A percentile compares a stretch with the other conserved stretches of the same genome.
These are phyloP conservation scores for Tolypocladium ovalisporum DNA, from an alignment of 2,329 filamentous ascomycete species.

Conservation along the genomic window DNA sequence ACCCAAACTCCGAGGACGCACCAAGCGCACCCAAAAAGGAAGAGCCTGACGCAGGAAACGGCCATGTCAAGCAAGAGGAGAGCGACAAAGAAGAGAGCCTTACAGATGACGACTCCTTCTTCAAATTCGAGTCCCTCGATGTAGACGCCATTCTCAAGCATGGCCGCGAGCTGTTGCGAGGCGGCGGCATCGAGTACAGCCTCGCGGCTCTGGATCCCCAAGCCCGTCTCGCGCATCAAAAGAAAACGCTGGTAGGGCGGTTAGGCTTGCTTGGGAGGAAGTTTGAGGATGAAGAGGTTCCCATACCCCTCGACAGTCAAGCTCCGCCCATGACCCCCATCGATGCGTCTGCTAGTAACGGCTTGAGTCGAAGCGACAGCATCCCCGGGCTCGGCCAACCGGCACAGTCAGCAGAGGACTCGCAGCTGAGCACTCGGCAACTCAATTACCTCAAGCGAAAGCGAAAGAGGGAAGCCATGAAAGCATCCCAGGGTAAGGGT, in stretches of 20 bases:
- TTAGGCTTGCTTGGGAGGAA: conserved; percentile 78
- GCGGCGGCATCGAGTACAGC: conserved; percentile 75
- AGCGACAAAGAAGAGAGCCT: conserved; percentile 32
- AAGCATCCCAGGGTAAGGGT: conserved; percentile 75
- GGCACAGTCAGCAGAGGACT: conserved; percentile 45
- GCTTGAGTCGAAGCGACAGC: conserved; percentile 22
- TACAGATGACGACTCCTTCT: conserved; percentile 49
- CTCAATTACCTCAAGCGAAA: conserved; percentile 92
- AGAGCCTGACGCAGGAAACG: conserved; percentile 21
- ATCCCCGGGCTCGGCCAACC: conserved; percentile 26
- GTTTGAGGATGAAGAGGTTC: conserved; percentile 72
- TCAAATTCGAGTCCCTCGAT: conserved; percentile 66
- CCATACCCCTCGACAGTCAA: conserved; percentile 37
- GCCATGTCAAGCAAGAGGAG: conserved; percentile 50
- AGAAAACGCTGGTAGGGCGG: conserved; percentile 73
- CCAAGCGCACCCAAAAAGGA: conserved; percentile 29
- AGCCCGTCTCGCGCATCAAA: conserved; percentile 73
- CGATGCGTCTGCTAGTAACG: conserved; percentile 26
- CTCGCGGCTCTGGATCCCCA: conserved; percentile 73
- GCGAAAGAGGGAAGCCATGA: conserved; percentile 79
- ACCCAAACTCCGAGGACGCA: conserved; percentile 71
- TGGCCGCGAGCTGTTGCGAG: conserved; percentile 76
- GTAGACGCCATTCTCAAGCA: conserved; percentile 69
- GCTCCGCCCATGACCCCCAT: conserved; percentile 32
- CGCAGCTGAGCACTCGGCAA: conserved; percentile 78